These are phyloP conservation scores for Calonectria fujianensis DNA, from an alignment of 2,329 filamentous ascomycete genomes.

Conservation along the genomic window DNA sequence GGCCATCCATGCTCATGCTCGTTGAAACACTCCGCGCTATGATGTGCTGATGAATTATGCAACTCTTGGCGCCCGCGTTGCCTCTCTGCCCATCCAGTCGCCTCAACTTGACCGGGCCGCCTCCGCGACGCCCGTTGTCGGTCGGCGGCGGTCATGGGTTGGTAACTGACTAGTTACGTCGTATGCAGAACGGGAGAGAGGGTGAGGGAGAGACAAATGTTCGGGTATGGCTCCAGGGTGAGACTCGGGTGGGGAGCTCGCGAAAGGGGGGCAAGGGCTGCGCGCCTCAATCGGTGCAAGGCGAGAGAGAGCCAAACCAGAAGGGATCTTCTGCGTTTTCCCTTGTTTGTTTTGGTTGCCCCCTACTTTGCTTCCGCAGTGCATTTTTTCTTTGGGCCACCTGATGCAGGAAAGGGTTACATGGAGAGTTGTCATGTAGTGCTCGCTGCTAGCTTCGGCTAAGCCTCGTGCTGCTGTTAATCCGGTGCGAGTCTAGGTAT, in stretches of 20 bases:
- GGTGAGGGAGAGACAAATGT: constrained; percentile 32
- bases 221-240: constrained; percentile 35
- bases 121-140: constrained; percentile 53
- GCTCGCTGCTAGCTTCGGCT: not conserved
- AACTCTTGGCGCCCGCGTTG: constrained; percentile 19
- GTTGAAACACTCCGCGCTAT: constrained; percentile 24
- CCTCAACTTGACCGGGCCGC: constrained; percentile 46
- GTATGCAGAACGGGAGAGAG: constrained; percentile 24
- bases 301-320: constrained; percentile 41
- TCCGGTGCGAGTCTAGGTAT: constrained; percentile 17
- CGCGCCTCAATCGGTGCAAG: constrained; percentile 44
- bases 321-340: constrained; percentile 50
- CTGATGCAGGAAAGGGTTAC: constrained; percentile 39
- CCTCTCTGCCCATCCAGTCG: constrained; percentile 1
- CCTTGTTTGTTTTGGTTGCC: constrained; percentile 39
- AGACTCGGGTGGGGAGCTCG: constrained; percentile 30
- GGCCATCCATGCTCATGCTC: constrained; percentile 12
- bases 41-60: constrained; percentile 39
- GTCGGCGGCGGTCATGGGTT: constrained; percentile 40
- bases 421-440: constrained; percentile 25
- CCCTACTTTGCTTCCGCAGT: constrained; percentile 28
- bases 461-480: constrained; percentile 24
- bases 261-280: constrained; percentile 30
- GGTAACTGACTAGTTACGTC: constrained; percentile 22
- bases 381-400: constrained; percentile 30